Evolutionary conservation across 2,329 filamentous ascomycete species (phyloP).

Genomic region (Tolypocladium amazonense): DNA sequence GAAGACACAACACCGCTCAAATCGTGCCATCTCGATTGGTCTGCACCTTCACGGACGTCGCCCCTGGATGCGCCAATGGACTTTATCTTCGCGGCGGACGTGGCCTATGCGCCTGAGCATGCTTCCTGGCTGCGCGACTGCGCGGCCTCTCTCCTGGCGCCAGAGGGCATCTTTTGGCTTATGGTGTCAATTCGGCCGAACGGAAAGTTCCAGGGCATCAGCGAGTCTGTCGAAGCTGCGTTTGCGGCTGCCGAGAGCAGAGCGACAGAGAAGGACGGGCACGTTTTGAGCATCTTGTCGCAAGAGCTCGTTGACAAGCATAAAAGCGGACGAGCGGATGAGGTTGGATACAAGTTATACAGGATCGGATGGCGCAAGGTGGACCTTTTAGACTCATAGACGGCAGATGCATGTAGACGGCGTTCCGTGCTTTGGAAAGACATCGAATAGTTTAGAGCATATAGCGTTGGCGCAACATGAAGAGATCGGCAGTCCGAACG

Average conservation of each 20-base stretch:
- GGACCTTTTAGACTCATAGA: background rate
- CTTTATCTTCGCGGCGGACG: background rate
- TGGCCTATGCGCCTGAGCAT: background rate
- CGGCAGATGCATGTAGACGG: background rate
- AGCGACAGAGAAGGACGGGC: background rate
- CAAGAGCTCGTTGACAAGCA: background rate
- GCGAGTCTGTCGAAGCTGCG: background rate
- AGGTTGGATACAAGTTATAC: background rate
- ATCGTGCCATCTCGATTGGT: background rate
- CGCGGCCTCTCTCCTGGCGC: background rate
- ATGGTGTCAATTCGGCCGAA: background rate
- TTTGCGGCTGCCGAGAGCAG: background rate
- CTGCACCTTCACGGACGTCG: background rate
- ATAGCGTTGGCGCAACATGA: background rate
- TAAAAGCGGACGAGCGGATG: background rate
- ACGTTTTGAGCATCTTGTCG: background rate
- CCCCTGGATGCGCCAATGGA: background rate
- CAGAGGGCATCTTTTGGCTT: background rate
- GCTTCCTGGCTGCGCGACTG: background rate
- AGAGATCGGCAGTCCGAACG: too few species aligned
- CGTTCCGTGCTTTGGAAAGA: background rate
- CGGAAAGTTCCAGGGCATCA: background rate
- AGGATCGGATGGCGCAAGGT: background rate
- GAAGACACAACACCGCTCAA: background rate
- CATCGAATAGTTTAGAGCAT: background rate